These are phyloP conservation scores for Pseudogymnoascus sp. DNA, from an alignment of 2,329 filamentous ascomycete genomes.

Conservation along the genomic window DNA sequence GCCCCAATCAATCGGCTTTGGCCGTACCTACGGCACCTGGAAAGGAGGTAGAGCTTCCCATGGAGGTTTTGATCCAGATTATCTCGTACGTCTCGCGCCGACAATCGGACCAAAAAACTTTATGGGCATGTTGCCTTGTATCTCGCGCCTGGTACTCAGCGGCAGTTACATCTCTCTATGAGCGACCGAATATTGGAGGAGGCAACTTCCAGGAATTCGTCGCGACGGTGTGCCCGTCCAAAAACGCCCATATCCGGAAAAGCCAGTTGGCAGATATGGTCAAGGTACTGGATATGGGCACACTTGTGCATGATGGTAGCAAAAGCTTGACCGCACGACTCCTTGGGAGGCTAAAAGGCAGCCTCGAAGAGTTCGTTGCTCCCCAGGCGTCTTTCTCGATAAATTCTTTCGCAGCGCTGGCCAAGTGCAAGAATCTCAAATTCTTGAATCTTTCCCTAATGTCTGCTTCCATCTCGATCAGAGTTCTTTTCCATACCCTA, in stretches of 20 bases:
- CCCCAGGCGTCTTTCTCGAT: constrained; percentile 29
- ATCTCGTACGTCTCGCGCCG: constrained; percentile 24
- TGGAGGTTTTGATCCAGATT: constrained; percentile 28
- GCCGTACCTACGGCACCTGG: background rate
- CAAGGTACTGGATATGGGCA: constrained; percentile 27
- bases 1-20: background rate
- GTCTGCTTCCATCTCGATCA: constrained; percentile 26
- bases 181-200: constrained; percentile 23
- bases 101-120: constrained; percentile 18
- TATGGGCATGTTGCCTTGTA: constrained; percentile 26
- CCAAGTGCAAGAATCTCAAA: constrained; percentile 27
- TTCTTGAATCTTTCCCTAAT: constrained; percentile 28
- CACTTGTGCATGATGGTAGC: constrained; percentile 27
- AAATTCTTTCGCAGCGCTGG: constrained; percentile 29
- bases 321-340: constrained; percentile 27
- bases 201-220: constrained; percentile 28
- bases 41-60: constrained; percentile 24
- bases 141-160: constrained; percentile 28
- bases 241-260: constrained; percentile 29
- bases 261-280: constrained; percentile 26
- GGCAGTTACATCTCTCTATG: constrained; percentile 24
- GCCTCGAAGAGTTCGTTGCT: constrained; percentile 28
- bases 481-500: constrained; percentile 27
- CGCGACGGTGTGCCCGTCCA: constrained; percentile 29
- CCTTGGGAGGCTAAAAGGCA: constrained; percentile 27